Conservation (phyloP, 2,329 filamentous ascomycete genomes). For the Alternaria rosae region DNA sequence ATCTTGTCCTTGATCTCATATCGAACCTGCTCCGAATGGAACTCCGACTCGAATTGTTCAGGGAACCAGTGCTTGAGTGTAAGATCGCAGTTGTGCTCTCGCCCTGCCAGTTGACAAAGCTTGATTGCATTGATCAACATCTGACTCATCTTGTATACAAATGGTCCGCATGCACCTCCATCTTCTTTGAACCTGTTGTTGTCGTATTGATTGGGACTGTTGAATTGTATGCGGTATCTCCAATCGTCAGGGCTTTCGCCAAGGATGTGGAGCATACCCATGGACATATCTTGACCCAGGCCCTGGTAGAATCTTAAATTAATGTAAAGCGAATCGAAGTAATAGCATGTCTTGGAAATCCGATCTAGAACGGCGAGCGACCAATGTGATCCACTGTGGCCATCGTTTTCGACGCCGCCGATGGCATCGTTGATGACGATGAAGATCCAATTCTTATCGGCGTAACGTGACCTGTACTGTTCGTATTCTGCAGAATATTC, state of each 20-base stretch:
- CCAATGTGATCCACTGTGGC: slow-evolving; percentile 30
- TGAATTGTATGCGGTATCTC: not conserved
- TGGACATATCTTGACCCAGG: not conserved
- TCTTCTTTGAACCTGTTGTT: slow-evolving; percentile 23
- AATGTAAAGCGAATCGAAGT: slow-evolving; percentile 27
- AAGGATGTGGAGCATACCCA: slow-evolving; percentile 21
- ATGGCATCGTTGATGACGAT: slow-evolving; percentile 35
- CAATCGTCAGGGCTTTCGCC: slow-evolving; percentile 10
- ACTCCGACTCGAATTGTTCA: not conserved
- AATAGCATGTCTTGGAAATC: slow-evolving; percentile 10
- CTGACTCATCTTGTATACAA: slow-evolving; percentile 26
- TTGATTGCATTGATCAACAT: slow-evolving; percentile 3
- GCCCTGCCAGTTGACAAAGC: not conserved
- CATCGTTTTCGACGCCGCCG: not conserved
- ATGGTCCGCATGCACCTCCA: slow-evolving; percentile 29
- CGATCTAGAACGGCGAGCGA: slow-evolving; percentile 27
- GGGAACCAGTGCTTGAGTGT: not conserved
- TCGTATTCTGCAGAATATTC: slow-evolving; percentile 13
- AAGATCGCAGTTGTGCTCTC: not conserved
- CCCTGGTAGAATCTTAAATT: not conserved
- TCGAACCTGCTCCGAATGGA: slow-evolving; percentile 12
- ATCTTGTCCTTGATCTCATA: slow-evolving; percentile 12
- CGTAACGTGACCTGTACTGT: slow-evolving; percentile 16
- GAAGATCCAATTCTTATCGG: slow-evolving; percentile 32
- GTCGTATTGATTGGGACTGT: slow-evolving; percentile 19